These are phyloP conservation scores for Macrocybe gigantea DNA, from an alignment of 768 basidiomycete genomes.

Conservation along the genomic window DNA sequence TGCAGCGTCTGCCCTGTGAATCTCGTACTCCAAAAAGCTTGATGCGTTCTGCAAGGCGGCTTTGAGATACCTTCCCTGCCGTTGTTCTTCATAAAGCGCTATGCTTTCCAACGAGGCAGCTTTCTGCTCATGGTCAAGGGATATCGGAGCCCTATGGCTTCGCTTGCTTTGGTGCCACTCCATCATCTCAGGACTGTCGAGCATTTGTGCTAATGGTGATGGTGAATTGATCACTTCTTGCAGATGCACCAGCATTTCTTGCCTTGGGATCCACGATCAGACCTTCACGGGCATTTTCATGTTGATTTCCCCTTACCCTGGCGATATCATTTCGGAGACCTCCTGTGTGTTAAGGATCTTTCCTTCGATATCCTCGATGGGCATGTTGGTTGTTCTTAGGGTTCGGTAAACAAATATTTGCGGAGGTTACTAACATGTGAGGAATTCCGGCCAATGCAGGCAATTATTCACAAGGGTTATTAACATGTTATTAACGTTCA, in stretches of 20 bases:
- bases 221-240: slow-evolving; percentile 40
- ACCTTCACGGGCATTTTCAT: not conserved
- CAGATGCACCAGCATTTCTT: slow-evolving; percentile 31
- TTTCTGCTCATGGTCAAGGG: slow-evolving; percentile 31
- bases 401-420: not conserved
- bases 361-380: not conserved
- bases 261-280: slow-evolving; percentile 4
- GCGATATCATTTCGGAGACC: slow-evolving; percentile 1
- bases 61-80: slow-evolving; percentile 50
- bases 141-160: slow-evolving; percentile 26
- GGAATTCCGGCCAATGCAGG: too few species aligned
- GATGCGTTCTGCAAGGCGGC: slow-evolving; percentile 42
- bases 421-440: not conserved
- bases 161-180: slow-evolving; percentile 26
- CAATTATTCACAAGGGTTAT: too few species aligned
- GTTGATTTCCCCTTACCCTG: slow-evolving; percentile 5
- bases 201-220: slow-evolving; percentile 36
- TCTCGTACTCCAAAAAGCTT: slow-evolving; percentile 53
- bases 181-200: slow-evolving; percentile 37
- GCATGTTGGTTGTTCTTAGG: slow-evolving; percentile 1
- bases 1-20: slow-evolving; percentile 46
- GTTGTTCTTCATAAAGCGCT: slow-evolving; percentile 46
- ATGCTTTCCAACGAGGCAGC: slow-evolving; percentile 35
- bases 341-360: not conserved
- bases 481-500: too few species aligned